A percentile compares a stretch with the other conserved stretches of the same genome.
Conservation (phyloP, 768 basidiomycete genomes). For the Lactifluus piperatus region DNA sequence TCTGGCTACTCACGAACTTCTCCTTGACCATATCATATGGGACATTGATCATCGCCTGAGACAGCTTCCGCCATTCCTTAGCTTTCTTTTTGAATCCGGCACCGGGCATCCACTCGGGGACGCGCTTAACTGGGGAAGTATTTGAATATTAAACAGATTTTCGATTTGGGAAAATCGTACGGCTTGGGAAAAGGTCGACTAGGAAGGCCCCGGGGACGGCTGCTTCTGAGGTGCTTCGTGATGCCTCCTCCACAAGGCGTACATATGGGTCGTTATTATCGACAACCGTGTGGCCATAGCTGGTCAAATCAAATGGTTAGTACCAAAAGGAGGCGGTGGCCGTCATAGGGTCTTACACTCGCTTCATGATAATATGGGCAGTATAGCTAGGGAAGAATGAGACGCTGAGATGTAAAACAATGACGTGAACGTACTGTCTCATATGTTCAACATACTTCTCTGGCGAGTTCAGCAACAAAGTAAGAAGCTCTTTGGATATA, state of each 20-base stretch:
- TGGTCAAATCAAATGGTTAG: not conserved
- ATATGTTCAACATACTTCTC: slow-evolving; percentile 15
- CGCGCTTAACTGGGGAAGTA: slow-evolving; percentile 18
- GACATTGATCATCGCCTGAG: slow-evolving; percentile 18
- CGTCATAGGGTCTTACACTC: slow-evolving; percentile 2
- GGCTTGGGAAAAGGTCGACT: slow-evolving; percentile 22
- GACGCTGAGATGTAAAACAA: not conserved
- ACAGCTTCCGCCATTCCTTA: slow-evolving; percentile 17
- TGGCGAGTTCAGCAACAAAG: slow-evolving; percentile 16
- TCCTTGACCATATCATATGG: slow-evolving; percentile 21
- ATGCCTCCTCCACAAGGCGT: slow-evolving; percentile 12
- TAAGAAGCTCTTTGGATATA: slow-evolving; percentile 14
- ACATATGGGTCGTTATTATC: slow-evolving; percentile 17
- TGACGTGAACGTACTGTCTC: slow-evolving; percentile 7
- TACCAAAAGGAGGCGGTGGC: not conserved
- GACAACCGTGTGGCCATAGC: slow-evolving; percentile 16
- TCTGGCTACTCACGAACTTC: slow-evolving; percentile 10
- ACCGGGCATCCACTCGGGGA: slow-evolving; percentile 25
- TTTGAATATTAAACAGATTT: not conserved
- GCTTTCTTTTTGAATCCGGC: slow-evolving; percentile 19
- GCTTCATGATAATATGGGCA: slow-evolving; percentile 11
- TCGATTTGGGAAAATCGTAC: slow-evolving; percentile 9
- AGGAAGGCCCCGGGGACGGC: slow-evolving; percentile 19
- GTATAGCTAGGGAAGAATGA: not conserved
- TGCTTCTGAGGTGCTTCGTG: slow-evolving; percentile 13